These are phyloP conservation scores for Cyamopsis tetragonoloba DNA, from an alignment of 306 rosid genomes.

Conservation along the genomic window DNA sequence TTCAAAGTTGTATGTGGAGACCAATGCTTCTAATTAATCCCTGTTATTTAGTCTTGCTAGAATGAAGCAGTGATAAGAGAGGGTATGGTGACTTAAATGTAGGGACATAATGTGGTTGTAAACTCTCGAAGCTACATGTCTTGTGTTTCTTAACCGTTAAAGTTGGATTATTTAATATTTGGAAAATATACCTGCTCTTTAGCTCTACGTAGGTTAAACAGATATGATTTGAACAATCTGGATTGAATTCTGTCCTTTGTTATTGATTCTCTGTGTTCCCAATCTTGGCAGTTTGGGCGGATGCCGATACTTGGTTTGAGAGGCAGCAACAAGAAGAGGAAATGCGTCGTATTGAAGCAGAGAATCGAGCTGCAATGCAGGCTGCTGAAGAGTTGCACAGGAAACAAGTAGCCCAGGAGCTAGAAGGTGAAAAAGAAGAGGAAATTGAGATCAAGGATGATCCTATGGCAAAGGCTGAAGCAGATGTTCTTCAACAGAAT, in stretches of 20 bases:
- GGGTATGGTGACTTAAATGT: background rate
- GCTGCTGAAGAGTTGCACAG: conserved; percentile 89
- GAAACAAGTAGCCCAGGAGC: conserved; percentile 63
- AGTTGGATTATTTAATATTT: too few species aligned
- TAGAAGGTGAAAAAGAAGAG: conserved; percentile 85
- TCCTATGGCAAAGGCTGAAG: conserved; percentile 87
- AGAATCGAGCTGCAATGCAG: conserved; percentile 77
- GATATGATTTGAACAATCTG: background rate
- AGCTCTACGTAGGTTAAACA: too few species aligned
- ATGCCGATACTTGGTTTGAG: conserved; percentile 99
- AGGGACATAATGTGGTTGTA: too few species aligned
- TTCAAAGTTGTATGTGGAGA: background rate
- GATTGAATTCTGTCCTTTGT: background rate
- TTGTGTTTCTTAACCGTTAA: too few species aligned
- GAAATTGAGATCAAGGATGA: conserved; percentile 58
- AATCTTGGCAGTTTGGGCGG: conserved; percentile 81
- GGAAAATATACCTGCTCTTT: too few species aligned
- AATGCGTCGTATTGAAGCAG: conserved; percentile 74
- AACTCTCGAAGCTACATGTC: too few species aligned
- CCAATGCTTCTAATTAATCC: background rate
- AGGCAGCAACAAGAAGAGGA: conserved; percentile 98
- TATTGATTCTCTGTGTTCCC: background rate
- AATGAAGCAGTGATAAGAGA: background rate
- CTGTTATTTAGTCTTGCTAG: too few species aligned
- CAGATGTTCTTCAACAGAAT: conserved; percentile 51